A percentile compares a stretch with the other conserved stretches of the same genome.
Evolutionary conservation across 148 eudicot species (phyloP).

Genomic region (Rhododendron vialii): DNA sequence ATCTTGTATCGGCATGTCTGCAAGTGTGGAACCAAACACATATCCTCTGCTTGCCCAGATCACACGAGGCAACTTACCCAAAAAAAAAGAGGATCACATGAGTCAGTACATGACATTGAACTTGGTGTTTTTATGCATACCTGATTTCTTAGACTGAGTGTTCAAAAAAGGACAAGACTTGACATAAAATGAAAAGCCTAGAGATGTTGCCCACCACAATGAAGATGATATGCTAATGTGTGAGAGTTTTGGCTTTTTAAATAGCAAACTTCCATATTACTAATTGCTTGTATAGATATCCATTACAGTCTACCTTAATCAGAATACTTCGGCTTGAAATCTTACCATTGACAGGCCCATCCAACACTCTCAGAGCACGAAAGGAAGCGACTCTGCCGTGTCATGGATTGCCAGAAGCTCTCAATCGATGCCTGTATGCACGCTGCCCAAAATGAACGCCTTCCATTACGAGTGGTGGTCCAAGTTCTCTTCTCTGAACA

Average conservation of each 20-base stretch:
- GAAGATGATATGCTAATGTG: not conserved
- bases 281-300: not conserved
- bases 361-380: conserved; percentile 93
- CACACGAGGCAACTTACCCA: not conserved
- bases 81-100: not conserved
- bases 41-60: not conserved
- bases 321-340: not conserved
- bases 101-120: not conserved
- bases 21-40: not conserved
- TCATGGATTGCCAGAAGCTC: conserved; percentile 97
- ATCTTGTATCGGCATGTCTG: not conserved
- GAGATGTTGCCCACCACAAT: not conserved
- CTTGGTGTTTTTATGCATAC: not conserved
- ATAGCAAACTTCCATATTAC: not conserved
- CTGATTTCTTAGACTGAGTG: not conserved
- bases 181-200: too few relatives aligned
- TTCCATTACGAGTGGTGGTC: conserved; percentile 82
- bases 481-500: conserved; percentile 98
- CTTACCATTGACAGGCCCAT: conserved; percentile 58
- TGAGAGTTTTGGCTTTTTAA: not conserved
- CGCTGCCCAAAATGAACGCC: conserved; percentile 97
- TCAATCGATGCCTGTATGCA: conserved; percentile 97
- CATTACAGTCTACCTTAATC: not conserved
- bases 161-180: too few relatives aligned
- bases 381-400: conserved; percentile 81